Percentiles rank a stretch among this genome's conserved stretches.
Evolutionary conservation across 176 grass and related monocot species (phyloP).

Genomic region (Microstegium vimineum): DNA sequence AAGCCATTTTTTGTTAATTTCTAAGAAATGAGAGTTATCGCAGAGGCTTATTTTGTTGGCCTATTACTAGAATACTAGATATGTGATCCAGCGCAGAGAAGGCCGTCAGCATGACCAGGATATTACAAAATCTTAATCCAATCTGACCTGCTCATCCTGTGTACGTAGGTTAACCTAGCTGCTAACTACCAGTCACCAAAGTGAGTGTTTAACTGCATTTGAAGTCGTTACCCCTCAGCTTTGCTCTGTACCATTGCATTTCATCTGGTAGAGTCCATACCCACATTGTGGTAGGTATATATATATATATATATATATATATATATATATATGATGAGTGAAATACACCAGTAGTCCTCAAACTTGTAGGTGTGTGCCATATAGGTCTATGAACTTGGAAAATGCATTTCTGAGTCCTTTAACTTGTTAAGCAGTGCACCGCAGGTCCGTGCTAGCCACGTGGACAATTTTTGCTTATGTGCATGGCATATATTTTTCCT

Average conservation of each 20-base stretch:
- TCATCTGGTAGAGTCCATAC: neutral
- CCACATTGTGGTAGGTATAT: neutral
- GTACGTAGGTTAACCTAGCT: neutral
- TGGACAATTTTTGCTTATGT: too few relatives aligned
- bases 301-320: too few relatives aligned
- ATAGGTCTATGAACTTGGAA: too few relatives aligned
- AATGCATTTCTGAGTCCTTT: too few relatives aligned
- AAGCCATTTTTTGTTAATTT: neutral
- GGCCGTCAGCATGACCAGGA: neutral
- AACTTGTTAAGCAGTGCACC: too few relatives aligned
- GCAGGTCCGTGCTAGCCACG: too few relatives aligned
- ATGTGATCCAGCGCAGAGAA: neutral
- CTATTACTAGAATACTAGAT: too few relatives aligned
- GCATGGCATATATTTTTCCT: too few relatives aligned
- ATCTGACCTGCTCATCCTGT: neutral
- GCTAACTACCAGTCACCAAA: neutral
- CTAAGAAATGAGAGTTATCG: neutral
- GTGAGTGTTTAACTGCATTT: neutral
- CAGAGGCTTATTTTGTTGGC: neutral
- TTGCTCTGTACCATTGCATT: neutral
- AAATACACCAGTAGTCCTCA: too few relatives aligned
- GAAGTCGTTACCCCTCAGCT: neutral
- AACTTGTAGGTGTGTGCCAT: too few relatives aligned
- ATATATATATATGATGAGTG: too few relatives aligned
- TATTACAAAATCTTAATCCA: neutral